Conservation (phyloP, 495 filamentous ascomycete genomes). For the Patellaria atrata region DNA sequence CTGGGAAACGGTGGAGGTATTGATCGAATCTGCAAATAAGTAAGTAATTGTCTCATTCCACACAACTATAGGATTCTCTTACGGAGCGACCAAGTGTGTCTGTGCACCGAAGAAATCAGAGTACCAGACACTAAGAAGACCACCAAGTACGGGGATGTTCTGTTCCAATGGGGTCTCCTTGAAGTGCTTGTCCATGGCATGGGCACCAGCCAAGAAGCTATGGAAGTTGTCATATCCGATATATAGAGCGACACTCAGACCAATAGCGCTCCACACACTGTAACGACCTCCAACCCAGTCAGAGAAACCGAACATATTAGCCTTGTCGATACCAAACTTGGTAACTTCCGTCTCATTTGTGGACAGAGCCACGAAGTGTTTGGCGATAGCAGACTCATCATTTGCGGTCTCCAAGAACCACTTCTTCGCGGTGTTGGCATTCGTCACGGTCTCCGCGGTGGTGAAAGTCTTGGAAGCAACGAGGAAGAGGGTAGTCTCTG, state of each 20-base stretch:
- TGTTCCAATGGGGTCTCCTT: conserved; percentile 73
- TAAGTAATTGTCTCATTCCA: no score
- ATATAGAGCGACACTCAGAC: conserved; percentile 83
- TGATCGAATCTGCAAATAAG: conserved; percentile 64
- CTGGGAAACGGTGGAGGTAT: conserved; percentile 96
- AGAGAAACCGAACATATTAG: conserved; percentile 99
- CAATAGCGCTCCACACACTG: conserved; percentile 97
- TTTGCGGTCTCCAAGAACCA: conserved; percentile 90
- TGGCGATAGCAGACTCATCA: conserved; percentile 63
- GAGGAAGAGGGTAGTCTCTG: conserved; percentile 94
- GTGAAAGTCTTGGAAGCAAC: conserved; percentile 99
- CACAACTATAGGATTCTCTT: conserved; percentile 26
- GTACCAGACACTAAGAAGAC: conserved; percentile 94
- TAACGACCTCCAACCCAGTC: conserved; percentile 98
- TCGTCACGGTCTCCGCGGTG: conserved; percentile 90
- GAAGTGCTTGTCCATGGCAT: conserved; percentile 99
- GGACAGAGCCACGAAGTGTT: conserved; percentile 97
- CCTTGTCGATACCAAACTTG: conserved; percentile 93
- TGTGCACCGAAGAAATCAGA: conserved; percentile 96
- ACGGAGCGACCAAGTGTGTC: conserved; percentile 89
- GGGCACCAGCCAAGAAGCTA: conserved; percentile 85
- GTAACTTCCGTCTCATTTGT: conserved; percentile 91
- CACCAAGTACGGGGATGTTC: conserved; percentile 88
- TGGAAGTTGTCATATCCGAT: conserved; percentile 96
- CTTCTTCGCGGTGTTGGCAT: conserved; percentile 87